Percentiles rank a stretch among this genome's conserved stretches.
These are phyloP conservation scores for Patellaria atrata DNA, from an alignment of 495 filamentous ascomycete genomes.

Conservation along the genomic window DNA sequence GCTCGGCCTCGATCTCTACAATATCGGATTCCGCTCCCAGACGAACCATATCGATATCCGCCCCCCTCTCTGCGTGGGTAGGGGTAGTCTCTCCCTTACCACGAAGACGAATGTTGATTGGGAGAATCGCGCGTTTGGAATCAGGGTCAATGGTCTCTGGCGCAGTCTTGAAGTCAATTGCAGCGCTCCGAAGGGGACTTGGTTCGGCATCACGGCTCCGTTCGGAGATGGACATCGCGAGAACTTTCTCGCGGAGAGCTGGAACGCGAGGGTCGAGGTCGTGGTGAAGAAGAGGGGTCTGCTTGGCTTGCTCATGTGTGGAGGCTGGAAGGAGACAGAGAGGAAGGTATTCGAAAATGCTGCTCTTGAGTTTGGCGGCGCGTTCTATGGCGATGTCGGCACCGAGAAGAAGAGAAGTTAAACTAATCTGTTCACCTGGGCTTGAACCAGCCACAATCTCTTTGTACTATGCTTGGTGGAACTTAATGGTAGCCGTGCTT, in stretches of 20 bases:
- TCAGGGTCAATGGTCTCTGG: constrained; percentile 21
- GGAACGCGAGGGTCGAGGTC: constrained; percentile 27
- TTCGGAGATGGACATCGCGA: constrained; percentile 29
- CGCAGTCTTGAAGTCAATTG: constrained; percentile 25
- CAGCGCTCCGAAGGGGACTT: constrained; percentile 25
- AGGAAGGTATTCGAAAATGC: constrained; percentile 25
- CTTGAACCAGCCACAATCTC: too few relatives aligned
- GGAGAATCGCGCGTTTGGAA: constrained; percentile 17
- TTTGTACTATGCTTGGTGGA: too few relatives aligned
- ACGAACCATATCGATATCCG: constrained; percentile 22
- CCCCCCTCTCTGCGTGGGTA: constrained; percentile 22
- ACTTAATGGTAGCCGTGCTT: too few relatives aligned
- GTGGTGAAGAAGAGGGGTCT: constrained; percentile 23
- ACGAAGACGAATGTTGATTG: constrained; percentile 25
- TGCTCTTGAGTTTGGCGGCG: constrained; percentile 34
- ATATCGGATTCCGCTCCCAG: constrained; percentile 28
- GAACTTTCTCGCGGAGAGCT: constrained; percentile 30
- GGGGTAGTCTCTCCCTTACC: constrained; percentile 22
- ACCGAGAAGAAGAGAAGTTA: constrained; percentile 16
- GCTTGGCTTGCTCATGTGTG: constrained; percentile 12
- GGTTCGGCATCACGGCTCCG: constrained; percentile 29
- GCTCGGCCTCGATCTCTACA: constrained; percentile 31
- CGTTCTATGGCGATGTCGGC: constrained; percentile 25
- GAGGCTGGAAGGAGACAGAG: constrained; percentile 24
- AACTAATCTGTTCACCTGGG: too few relatives aligned